Percentiles rank a stretch among this genome's conserved stretches.
These are phyloP conservation scores for Gryganskiella cystojenkinii DNA, from an alignment of 192 early-diverging fungal species.

Conservation along the genomic window DNA sequence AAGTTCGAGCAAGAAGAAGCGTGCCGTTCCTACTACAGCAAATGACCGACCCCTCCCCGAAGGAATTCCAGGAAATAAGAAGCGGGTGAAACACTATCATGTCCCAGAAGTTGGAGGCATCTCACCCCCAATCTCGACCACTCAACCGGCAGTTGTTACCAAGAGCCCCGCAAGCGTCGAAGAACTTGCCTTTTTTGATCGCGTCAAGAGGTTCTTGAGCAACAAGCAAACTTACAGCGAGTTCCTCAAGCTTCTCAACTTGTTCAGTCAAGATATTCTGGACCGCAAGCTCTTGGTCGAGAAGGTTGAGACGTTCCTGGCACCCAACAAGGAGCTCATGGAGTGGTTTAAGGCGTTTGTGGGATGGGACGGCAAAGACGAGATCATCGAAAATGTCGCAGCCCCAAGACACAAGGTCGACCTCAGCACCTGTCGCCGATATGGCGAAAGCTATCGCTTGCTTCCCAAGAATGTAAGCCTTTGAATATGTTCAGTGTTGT, in stretches of 20 bases:
- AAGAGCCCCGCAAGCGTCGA: slow-evolving; percentile 67
- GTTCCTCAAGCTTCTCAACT: slow-evolving; percentile 94
- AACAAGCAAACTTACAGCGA: slow-evolving; percentile 94
- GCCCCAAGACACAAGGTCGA: slow-evolving; percentile 72
- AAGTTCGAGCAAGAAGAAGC: slow-evolving; percentile 45
- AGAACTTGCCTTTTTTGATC: slow-evolving; percentile 95
- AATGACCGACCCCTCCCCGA: slow-evolving; percentile 39
- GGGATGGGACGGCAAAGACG: slow-evolving; percentile 82
- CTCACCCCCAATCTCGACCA: slow-evolving; percentile 33
- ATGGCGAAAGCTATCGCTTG: slow-evolving; percentile 80
- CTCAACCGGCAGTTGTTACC: slow-evolving; percentile 26
- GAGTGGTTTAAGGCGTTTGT: slow-evolving; percentile 94
- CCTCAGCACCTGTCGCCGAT: slow-evolving; percentile 63
- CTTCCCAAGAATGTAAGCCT: slow-evolving; percentile 71
- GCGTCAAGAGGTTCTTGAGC: slow-evolving; percentile 85
- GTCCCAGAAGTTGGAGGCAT: slow-evolving; percentile 29
- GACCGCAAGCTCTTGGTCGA: slow-evolving; percentile 87
- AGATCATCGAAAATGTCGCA: slow-evolving; percentile 71
- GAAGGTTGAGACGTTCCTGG: slow-evolving; percentile 86
- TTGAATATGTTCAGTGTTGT: background rate
- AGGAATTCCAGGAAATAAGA: slow-evolving; percentile 38
- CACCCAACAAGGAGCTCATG: slow-evolving; percentile 86
- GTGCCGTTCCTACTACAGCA: slow-evolving; percentile 11
- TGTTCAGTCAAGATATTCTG: slow-evolving; percentile 95
- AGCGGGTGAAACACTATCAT: slow-evolving; percentile 39